Evolutionary conservation across 805 yeast species (phyloP).

Genomic region (Lipomyces anomalus): DNA sequence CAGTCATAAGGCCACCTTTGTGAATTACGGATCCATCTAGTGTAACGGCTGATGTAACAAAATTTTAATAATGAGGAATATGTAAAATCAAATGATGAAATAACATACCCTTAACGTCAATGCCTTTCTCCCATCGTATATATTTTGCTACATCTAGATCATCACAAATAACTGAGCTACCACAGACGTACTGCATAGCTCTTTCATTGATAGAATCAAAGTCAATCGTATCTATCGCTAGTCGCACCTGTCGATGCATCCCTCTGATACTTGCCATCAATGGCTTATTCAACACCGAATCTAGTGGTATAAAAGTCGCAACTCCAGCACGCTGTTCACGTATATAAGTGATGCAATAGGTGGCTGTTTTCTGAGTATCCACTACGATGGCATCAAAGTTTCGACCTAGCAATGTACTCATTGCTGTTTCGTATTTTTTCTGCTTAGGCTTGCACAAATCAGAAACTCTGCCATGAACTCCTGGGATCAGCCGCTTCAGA

Average conservation of each 20-base stretch:
- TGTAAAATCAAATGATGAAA: neutral
- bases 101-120: slow-evolving; percentile 45
- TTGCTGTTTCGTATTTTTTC: slow-evolving; percentile 64
- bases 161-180: slow-evolving; percentile 75
- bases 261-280: slow-evolving; percentile 50
- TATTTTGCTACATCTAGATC: slow-evolving; percentile 59
- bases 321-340: slow-evolving; percentile 81
- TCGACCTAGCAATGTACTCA: slow-evolving; percentile 71
- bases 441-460: slow-evolving; percentile 76
- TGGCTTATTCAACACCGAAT: slow-evolving; percentile 57
- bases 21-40: slow-evolving; percentile 80
- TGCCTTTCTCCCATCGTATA: slow-evolving; percentile 59
- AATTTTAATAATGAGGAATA: neutral
- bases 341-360: slow-evolving; percentile 68
- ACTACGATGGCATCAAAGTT: slow-evolving; percentile 81
- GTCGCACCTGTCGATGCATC: slow-evolving; percentile 43
- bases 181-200: slow-evolving; percentile 75
- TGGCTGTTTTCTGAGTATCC: slow-evolving; percentile 61
- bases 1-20: slow-evolving; percentile 86
- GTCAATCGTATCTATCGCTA: slow-evolving; percentile 68
- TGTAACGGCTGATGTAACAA: slow-evolving; percentile 48
- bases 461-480: slow-evolving; percentile 74
- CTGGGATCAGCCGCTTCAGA: slow-evolving; percentile 70
- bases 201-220: slow-evolving; percentile 63
- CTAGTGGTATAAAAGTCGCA: slow-evolving; percentile 84